phyloP scores from a whole-genome alignment of 306 rosid species.

The Trifolium dubium region DNA sequence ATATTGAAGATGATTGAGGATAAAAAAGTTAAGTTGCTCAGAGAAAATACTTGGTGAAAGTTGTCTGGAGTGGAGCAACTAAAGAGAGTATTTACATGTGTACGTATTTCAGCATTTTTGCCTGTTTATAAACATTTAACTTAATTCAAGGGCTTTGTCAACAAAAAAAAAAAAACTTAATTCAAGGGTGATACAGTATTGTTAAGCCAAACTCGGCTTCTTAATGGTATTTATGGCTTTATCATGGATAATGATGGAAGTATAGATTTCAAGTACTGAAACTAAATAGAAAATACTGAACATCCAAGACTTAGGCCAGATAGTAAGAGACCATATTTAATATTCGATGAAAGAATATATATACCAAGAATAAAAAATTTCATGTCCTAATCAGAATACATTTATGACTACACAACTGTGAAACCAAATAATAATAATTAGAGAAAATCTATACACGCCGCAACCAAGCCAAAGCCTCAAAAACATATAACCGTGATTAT shows the following conservation, averaged over 20 bases:
- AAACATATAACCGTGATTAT: conserved; percentile 27
- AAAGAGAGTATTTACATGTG: no score
- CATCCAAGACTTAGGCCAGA: conserved; percentile 3
- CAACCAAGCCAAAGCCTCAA: conserved; percentile 35
- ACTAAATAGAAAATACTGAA: conserved; percentile 9
- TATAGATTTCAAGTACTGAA: background rate
- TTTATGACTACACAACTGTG: conserved; percentile 35
- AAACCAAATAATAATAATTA: conserved; percentile 32
- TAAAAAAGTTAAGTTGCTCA: no score
- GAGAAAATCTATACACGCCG: conserved; percentile 45
- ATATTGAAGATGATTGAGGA: no score
- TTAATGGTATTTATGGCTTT: background rate
- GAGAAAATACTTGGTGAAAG: no score
- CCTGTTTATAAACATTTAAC: no score
- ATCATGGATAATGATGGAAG: background rate
- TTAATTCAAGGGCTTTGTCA: background rate
- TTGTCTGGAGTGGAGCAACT: no score
- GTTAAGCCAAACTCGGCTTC: background rate
- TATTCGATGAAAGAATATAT: conserved; percentile 35
- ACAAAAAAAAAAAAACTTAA: no score
- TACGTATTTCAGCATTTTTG: no score
- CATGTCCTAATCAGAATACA: conserved; percentile 36
- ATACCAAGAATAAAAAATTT: conserved; percentile 27
- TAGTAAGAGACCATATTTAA: conserved; percentile 8
- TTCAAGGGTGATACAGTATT: background rate